Base-by-base conservation (phyloP, 805 yeast genomes). In the Metschnikowia hibisci region DNA sequence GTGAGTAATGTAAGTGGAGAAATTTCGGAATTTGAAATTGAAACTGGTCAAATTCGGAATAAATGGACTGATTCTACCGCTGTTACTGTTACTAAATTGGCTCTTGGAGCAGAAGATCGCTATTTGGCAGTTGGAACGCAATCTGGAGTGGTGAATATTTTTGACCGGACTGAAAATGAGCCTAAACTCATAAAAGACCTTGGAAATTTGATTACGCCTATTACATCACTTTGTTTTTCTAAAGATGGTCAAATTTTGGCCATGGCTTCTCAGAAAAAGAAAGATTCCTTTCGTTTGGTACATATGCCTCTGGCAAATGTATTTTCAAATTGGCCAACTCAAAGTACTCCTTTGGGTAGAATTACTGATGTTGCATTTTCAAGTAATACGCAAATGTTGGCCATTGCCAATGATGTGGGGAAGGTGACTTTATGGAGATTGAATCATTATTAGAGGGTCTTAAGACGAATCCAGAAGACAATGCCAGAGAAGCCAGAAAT, bases 241-340 rank as follows among this genome's bases (percentile, higher is more conserved):
- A 79, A 77, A 22, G 98, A 93, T 61, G 97, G 96, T 1, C 99
- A 93, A 63, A 64, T 93, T 13, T 67, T 93, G 49, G 84, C 88
- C 54, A 76, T 90, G 50, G 91, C 96, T 0, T 85, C 95, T 7
- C 75, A 95, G 55, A 88, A 84, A 4, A 81, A 82, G 67, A 81
- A 83, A 55, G 98, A 93, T 63, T 87, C 96, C 3, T 70, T 93
- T 47, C 77, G 90, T 56, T 62, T 93, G 50, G 90, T 88, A 10
- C 98, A 93, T 60, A 65, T 91, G 44, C 96, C 97, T 16, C 76
- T 86, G 20, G 87, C 91, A 51, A 78, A 87, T 14, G 96, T 87
- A 6, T 93, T 82, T 66, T 74, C 82, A 38, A 93, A 93, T 69
- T 93, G 99, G 99, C 99, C 99, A 13, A 93, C 98, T 2, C 82